These are phyloP conservation scores for Tolypocladium ophioglossoides DNA, from an alignment of 2,329 filamentous ascomycete genomes.

Conservation along the genomic window DNA sequence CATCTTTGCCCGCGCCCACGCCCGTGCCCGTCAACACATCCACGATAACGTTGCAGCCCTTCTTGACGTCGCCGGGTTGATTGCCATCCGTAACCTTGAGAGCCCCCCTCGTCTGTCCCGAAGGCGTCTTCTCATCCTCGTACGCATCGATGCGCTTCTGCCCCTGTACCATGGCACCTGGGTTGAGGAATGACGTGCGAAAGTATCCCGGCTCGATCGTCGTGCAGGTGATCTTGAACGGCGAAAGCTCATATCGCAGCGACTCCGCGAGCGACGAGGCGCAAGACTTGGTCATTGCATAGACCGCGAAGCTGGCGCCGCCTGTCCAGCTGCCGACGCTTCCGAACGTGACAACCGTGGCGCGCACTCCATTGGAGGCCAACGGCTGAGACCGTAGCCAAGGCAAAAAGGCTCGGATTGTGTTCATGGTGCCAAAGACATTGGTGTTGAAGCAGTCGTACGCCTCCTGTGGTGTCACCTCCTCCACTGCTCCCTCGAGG, in stretches of 20 bases:
- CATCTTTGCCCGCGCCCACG: slow-evolving; percentile 30
- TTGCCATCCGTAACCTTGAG: slow-evolving; percentile 29
- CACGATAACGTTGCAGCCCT: slow-evolving; percentile 40
- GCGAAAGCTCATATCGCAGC: slow-evolving; percentile 29
- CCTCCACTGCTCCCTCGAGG: slow-evolving; percentile 31
- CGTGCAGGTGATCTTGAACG: slow-evolving; percentile 31
- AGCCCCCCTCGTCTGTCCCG: slow-evolving; percentile 14
- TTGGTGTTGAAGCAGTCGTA: slow-evolving; percentile 37
- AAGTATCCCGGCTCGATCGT: slow-evolving; percentile 43
- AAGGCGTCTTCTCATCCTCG: slow-evolving; percentile 16
- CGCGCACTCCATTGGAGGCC: slow-evolving; percentile 13
- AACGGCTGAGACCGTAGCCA: slow-evolving; percentile 29
- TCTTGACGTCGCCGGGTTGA: slow-evolving; percentile 44
- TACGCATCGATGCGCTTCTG: slow-evolving; percentile 22
- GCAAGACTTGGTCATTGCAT: slow-evolving; percentile 35
- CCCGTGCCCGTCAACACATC: slow-evolving; percentile 44
- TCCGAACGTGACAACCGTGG: slow-evolving; percentile 31
- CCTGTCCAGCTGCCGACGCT: slow-evolving; percentile 34
- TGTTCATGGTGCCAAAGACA: slow-evolving; percentile 39
- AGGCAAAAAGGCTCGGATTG: slow-evolving; percentile 35
- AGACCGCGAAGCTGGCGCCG: slow-evolving; percentile 25
- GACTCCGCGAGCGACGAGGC: slow-evolving; percentile 33
- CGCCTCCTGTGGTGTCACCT: slow-evolving; percentile 24
- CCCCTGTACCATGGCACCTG: slow-evolving; percentile 14
- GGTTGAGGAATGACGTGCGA: slow-evolving; percentile 36